Percentiles rank a stretch among this genome's conserved stretches.
Conservation (phyloP, 768 basidiomycete genomes). For the Boletus coccyginus region DNA sequence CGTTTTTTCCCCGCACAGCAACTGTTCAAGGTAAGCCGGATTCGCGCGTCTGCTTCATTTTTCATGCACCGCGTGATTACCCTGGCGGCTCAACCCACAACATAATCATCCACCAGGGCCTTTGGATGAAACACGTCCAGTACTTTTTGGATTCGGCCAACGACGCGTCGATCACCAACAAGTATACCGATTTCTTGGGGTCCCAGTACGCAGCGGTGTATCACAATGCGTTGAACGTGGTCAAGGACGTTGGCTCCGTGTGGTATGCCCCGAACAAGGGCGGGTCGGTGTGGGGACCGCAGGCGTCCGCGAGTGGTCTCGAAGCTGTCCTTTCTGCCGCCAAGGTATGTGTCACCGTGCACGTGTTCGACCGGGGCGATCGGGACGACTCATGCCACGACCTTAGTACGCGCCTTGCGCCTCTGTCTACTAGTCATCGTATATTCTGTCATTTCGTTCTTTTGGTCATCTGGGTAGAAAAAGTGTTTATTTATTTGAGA, state of each 20-base stretch:
- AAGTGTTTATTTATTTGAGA: slow-evolving; percentile 11
- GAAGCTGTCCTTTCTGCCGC: slow-evolving; percentile 28
- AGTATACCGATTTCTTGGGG: slow-evolving; percentile 35
- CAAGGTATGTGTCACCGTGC: slow-evolving; percentile 12
- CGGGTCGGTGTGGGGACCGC: slow-evolving; percentile 28
- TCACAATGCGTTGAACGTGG: slow-evolving; percentile 36
- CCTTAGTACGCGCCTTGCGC: slow-evolving; percentile 20
- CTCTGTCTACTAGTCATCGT: not conserved
- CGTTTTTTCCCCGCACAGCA: slow-evolving; percentile 7
- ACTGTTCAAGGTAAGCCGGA: slow-evolving; percentile 30
- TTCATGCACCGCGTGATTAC: too few relatives aligned
- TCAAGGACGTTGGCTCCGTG: slow-evolving; percentile 39
- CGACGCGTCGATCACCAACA: slow-evolving; percentile 39
- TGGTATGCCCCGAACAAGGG: slow-evolving; percentile 31
- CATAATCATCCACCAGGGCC: slow-evolving; percentile 13
- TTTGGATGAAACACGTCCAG: slow-evolving; percentile 52
- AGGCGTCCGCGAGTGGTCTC: slow-evolving; percentile 30
- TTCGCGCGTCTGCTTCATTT: not conserved
- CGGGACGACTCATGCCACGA: not conserved
- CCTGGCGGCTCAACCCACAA: not conserved
- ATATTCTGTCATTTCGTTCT: not conserved
- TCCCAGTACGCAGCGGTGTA: slow-evolving; percentile 41
- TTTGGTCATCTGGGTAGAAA: not conserved
- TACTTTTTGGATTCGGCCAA: slow-evolving; percentile 49
- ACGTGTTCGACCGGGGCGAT: not conserved